These are phyloP conservation scores for Protea cynaroides DNA, from an alignment of 164 flowering plant genomes.

Conservation along the genomic window DNA sequence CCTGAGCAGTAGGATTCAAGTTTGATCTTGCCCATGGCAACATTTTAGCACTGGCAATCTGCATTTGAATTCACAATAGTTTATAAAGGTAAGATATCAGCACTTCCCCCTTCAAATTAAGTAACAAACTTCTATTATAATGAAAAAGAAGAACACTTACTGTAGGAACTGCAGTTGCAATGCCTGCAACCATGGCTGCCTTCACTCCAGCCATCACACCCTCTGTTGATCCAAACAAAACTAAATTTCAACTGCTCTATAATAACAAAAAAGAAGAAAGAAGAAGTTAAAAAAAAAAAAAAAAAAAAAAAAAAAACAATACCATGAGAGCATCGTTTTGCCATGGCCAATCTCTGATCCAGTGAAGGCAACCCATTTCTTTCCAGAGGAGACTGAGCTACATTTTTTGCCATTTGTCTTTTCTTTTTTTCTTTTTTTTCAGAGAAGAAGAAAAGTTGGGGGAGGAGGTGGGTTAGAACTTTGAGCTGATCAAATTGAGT, in stretches of 20 bases:
- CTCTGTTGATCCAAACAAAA: slow-evolving; percentile 29
- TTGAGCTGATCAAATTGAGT: background rate
- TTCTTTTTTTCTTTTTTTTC: no score
- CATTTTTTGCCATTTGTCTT: slow-evolving; percentile 30
- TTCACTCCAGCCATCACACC: slow-evolving; percentile 86
- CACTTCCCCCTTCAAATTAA: no score
- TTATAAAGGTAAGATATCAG: no score
- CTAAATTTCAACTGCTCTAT: no score
- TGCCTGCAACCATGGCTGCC: slow-evolving; percentile 66
- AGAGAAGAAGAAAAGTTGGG: background rate
- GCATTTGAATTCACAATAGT: slow-evolving; percentile 12
- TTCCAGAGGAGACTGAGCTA: slow-evolving; percentile 40
- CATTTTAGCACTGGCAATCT: slow-evolving; percentile 81
- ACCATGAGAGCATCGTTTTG: slow-evolving; percentile 77
- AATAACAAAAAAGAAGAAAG: no score
- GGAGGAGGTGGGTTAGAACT: no score
- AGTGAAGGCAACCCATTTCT: slow-evolving; percentile 33
- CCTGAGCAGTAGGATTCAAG: slow-evolving; percentile 86
- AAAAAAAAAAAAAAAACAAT: background rate
- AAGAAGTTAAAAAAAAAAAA: no score
- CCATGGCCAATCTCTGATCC: slow-evolving; percentile 74
- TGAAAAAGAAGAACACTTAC: slow-evolving; percentile 30
- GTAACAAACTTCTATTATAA: no score
- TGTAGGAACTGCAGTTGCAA: slow-evolving; percentile 85
- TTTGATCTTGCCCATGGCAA: slow-evolving; percentile 89